Evolutionary conservation across 805 yeast species (phyloP).

Genomic region (Wickerhamiella qilinensis): DNA sequence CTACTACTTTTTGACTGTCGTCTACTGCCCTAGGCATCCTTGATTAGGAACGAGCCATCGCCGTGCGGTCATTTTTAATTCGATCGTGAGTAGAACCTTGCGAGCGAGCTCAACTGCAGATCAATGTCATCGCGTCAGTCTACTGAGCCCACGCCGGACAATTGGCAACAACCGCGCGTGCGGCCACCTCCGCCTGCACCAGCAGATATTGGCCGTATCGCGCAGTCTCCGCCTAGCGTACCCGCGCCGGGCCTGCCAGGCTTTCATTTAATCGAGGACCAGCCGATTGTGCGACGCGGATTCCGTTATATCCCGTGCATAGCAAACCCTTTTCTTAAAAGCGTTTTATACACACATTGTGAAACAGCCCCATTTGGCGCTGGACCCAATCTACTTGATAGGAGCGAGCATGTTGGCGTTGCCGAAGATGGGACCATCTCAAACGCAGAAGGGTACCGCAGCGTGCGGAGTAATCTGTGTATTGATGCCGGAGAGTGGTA

Average conservation of each 20-base stretch:
- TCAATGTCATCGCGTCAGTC: background rate
- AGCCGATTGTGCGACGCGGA: conserved; percentile 65
- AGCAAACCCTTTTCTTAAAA: conserved; percentile 38
- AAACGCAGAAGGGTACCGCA: conserved; percentile 63
- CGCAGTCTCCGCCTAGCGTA: background rate
- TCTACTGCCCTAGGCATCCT: too few species aligned
- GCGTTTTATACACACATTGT: conserved; percentile 49
- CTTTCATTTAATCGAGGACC: conserved; percentile 37
- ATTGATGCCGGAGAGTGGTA: conserved; percentile 67
- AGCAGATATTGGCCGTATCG: background rate
- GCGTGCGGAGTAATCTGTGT: conserved; percentile 56
- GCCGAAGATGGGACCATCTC: conserved; percentile 30
- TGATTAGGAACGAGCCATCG: too few species aligned
- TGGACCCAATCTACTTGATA: conserved; percentile 21
- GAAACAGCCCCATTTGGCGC: conserved; percentile 54
- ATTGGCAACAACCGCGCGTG: background rate
- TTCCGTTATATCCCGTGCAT: conserved; percentile 71
- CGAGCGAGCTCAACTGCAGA: too few species aligned
- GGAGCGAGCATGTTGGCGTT: conserved; percentile 20
- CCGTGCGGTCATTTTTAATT: too few species aligned
- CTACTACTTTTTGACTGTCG: too few species aligned
- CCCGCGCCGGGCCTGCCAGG: background rate
- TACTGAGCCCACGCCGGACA: background rate
- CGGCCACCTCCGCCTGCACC: background rate
- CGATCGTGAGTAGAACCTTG: too few species aligned